Evolutionary conservation across 2,329 filamentous ascomycete genomes (phyloP).

Genomic region (Colletotrichum brevisporum): DNA sequence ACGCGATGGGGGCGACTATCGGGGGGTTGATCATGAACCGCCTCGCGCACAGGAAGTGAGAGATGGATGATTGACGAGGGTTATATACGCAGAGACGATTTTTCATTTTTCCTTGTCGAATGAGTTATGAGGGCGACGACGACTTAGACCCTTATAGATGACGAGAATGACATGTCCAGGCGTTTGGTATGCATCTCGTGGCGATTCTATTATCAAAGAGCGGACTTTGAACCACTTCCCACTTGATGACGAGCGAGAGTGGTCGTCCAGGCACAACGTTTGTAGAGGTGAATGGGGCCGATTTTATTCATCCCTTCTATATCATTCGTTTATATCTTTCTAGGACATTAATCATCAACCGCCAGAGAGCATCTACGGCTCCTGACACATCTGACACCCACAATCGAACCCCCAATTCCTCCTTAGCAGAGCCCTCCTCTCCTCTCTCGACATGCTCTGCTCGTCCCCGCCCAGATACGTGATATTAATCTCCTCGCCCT

Average conservation of each 20-base stretch:
- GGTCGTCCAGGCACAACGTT: too few relatives aligned
- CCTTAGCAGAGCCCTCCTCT: conserved; percentile 18
- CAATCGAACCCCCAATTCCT: conserved; percentile 39
- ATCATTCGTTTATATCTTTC: too few relatives aligned
- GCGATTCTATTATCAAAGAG: too few relatives aligned
- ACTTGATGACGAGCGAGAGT: too few relatives aligned
- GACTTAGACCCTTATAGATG: neutral
- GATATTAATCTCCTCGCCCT: conserved; percentile 31
- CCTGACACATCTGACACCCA: conserved; percentile 27
- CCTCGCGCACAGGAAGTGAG: conserved; percentile 18
- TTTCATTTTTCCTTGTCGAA: neutral
- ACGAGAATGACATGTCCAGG: neutral
- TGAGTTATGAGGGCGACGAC: neutral
- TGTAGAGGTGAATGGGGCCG: too few relatives aligned
- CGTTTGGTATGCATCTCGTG: too few relatives aligned
- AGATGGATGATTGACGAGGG: neutral
- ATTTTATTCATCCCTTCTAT: too few relatives aligned
- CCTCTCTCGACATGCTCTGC: conserved; percentile 15
- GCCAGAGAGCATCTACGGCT: neutral
- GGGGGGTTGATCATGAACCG: conserved; percentile 40
- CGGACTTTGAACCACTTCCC: too few relatives aligned
- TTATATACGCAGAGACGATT: neutral
- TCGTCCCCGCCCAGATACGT: conserved; percentile 36
- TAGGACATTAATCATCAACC: too few relatives aligned
- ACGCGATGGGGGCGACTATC: conserved; percentile 34